A percentile compares a stretch with the other conserved stretches of the same genome.
Conservation (phyloP, 2,329 filamentous ascomycete genomes). For the Botrytis galanthina region DNA sequence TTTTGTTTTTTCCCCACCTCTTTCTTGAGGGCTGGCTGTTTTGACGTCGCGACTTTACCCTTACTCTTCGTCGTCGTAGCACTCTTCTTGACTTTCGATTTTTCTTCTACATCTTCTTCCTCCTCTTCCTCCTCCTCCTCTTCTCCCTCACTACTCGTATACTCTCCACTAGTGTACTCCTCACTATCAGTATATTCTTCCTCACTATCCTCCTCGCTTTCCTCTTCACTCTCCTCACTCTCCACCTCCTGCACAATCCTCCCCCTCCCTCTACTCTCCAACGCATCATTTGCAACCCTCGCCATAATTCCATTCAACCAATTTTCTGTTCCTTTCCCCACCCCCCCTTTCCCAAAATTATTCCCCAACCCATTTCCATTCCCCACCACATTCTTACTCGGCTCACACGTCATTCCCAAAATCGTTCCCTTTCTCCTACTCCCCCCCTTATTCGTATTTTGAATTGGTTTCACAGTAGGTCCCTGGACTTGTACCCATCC, state of each 20-base stretch:
- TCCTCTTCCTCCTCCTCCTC: slow-evolving; percentile 6
- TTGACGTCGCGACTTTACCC: background rate
- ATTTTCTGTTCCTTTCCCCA: slow-evolving; percentile 5
- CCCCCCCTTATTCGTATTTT: background rate
- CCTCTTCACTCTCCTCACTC: background rate
- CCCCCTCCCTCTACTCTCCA: slow-evolving; percentile 13
- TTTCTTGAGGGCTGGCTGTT: background rate
- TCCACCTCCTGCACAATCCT: slow-evolving; percentile 17
- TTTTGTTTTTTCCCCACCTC: background rate
- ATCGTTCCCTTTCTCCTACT: slow-evolving; percentile 13
- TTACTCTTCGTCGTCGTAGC: background rate
- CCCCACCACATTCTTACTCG: slow-evolving; percentile 8
- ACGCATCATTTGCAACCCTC: slow-evolving; percentile 15
- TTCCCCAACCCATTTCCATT: slow-evolving; percentile 6
- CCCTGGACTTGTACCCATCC: slow-evolving; percentile 17
- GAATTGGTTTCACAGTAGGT: slow-evolving; percentile 9
- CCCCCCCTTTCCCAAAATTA: slow-evolving; percentile 13
- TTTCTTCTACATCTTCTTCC: background rate
- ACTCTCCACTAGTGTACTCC: slow-evolving; percentile 15
- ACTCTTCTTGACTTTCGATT: background rate
- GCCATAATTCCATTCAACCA: slow-evolving; percentile 17
- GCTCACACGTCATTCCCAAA: slow-evolving; percentile 17
- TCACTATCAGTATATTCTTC: slow-evolving; percentile 18
- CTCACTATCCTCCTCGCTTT: slow-evolving; percentile 8
- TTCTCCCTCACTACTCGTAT: slow-evolving; percentile 10